These are phyloP conservation scores for Echinochloa phyllopogon DNA, from an alignment of 176 grass and related monocot genomes.

Conservation along the genomic window DNA sequence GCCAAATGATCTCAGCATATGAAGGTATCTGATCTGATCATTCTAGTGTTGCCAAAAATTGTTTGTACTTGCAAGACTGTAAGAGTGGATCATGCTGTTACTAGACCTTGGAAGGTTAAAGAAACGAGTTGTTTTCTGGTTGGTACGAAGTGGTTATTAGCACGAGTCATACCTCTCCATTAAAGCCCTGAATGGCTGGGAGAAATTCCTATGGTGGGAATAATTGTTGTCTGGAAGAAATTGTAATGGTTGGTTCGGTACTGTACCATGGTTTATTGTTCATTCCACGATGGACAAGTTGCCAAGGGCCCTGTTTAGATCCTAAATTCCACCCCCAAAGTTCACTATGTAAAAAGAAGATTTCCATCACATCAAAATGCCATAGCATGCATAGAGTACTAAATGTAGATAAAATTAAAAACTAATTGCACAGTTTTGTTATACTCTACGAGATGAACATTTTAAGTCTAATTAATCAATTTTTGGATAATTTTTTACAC, in stretches of 20 bases:
- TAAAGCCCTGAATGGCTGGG: background rate
- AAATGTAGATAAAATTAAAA: too few species aligned
- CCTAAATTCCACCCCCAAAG: too few species aligned
- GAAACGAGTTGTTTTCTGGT: background rate
- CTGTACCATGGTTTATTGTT: background rate
- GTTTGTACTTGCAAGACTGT: background rate
- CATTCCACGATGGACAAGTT: slow-evolving; percentile 7
- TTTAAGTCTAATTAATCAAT: too few species aligned
- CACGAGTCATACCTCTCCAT: slow-evolving; percentile 7
- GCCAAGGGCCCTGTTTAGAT: background rate
- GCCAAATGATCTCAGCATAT: slow-evolving; percentile 66
- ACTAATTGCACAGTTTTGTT: too few species aligned
- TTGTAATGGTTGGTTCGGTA: background rate
- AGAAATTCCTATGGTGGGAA: background rate
- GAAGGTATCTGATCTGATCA: slow-evolving; percentile 63
- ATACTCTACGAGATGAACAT: too few species aligned
- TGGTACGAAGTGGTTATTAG: background rate
- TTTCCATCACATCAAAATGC: too few species aligned
- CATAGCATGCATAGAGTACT: too few species aligned
- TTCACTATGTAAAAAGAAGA: too few species aligned
- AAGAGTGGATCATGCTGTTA: background rate
- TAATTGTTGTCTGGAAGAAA: background rate
- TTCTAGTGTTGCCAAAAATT: background rate
- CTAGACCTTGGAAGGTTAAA: slow-evolving; percentile 6
- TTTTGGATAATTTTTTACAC: too few species aligned